Evolutionary conservation across 805 yeast genomes (phyloP).

Genomic region (Lipomyces yamanashiensis): DNA sequence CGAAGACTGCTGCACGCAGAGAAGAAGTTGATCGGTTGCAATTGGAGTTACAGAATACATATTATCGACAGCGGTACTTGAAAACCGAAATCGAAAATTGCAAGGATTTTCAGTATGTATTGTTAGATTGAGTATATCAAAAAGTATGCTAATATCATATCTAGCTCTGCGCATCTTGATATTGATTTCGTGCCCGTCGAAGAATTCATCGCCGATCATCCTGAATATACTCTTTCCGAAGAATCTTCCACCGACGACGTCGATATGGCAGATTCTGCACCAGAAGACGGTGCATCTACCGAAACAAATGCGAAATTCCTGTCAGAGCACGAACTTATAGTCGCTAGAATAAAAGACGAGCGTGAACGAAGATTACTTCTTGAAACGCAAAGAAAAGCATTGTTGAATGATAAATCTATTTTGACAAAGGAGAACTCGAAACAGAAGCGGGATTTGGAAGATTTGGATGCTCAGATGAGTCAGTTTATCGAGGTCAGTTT

Average conservation of each 20-base stretch:
- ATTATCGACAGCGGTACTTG: slow-evolving; percentile 29
- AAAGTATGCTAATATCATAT: background rate
- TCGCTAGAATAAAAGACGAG: slow-evolving; percentile 32
- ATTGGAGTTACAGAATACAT: slow-evolving; percentile 28
- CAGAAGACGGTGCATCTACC: background rate
- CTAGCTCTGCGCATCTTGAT: slow-evolving; percentile 21
- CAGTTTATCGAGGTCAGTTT: slow-evolving; percentile 29
- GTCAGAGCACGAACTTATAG: slow-evolving; percentile 18
- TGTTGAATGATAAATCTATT: slow-evolving; percentile 4
- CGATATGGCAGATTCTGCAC: slow-evolving; percentile 4
- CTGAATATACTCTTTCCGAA: slow-evolving; percentile 11
- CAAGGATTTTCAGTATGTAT: slow-evolving; percentile 27
- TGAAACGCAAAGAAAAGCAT: slow-evolving; percentile 12
- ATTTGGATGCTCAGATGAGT: slow-evolving; percentile 31
- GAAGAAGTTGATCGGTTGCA: slow-evolving; percentile 28
- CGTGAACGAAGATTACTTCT: slow-evolving; percentile 21
- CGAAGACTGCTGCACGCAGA: slow-evolving; percentile 3
- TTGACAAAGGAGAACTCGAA: slow-evolving; percentile 22
- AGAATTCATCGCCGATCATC: slow-evolving; percentile 22
- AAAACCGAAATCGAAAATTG: slow-evolving; percentile 30
- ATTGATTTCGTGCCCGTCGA: slow-evolving; percentile 33
- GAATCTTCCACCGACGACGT: background rate
- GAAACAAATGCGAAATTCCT: background rate
- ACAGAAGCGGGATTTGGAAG: slow-evolving; percentile 25
- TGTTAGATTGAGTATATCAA: background rate